Evolutionary conservation across 1,284 basidiomycete genomes (phyloP), one percentile per base, ranked within the genome.

Genomic region (Apiotrichum sp.): DNA sequence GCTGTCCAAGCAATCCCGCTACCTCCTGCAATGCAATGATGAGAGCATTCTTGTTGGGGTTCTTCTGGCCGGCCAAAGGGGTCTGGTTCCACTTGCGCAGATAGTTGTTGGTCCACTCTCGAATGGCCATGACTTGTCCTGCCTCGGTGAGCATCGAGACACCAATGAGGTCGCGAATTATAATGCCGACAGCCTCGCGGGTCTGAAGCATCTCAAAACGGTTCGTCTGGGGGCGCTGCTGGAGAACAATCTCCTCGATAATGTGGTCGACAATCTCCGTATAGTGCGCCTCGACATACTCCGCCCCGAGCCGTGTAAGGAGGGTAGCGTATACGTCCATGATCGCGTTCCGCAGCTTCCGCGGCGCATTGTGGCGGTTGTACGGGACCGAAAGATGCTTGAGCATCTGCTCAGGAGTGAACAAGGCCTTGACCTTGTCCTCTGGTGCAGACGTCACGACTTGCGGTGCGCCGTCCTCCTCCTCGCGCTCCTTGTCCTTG

Each of bases 111-210:
- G 88, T 85, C 47, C 97, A 78, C 62, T 95, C 92, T 63, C 89
- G 86, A 34, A 97, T 88, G 0, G 93, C 95, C 38, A 82, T 80
- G 49, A 97, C 93, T 75, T 98, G 93, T 0, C 87, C 92, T 63
- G 92, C 89, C 69, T 98, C 93, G 55, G 87, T 87, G 49, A 98
- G 77, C 81, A 98, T 86, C 53, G 91, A 80, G 5, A 88, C 84
- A 1, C 89, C 91, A 47, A 98, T 84, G 34, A 97, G 81, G 64
- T 95, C 89, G 44, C 92, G 81, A 36, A 98, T 76, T 9, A 98
- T 70, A 38, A 91, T 81, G 2, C 84, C 84, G 36, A 92, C 85
- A 6, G 89, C 79, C 40, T 85, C 86, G 14, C 89, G 82, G 2
- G 87, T 80, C 5, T 87, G 78, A 7, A 97, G 75, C 1, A 81